Conservation (phyloP, 345 rosid species). For the Eucalyptus pauciflora region DNA sequence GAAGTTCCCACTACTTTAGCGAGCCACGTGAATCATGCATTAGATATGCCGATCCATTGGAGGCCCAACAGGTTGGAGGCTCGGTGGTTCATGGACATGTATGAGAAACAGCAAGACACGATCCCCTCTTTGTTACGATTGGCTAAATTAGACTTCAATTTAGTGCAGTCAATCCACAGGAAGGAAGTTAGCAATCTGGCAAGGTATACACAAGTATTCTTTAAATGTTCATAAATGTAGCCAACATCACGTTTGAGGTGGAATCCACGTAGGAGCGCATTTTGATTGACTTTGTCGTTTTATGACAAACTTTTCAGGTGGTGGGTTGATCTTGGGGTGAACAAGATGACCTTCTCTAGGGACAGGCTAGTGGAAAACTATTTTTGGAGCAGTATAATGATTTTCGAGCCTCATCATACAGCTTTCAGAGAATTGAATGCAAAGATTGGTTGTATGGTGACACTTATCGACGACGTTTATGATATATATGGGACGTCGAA, state of each 20-base stretch:
- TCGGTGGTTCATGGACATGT: background rate
- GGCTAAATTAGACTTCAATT: too few relatives aligned
- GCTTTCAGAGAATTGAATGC: background rate
- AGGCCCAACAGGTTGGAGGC: conserved; percentile 1
- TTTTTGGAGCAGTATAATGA: background rate
- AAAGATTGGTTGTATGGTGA: background rate
- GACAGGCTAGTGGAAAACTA: background rate
- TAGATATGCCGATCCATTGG: conserved; percentile 2
- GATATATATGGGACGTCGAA: background rate
- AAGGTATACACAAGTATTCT: background rate
- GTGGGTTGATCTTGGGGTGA: background rate
- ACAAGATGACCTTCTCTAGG: background rate
- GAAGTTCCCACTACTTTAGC: background rate
- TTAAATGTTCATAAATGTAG: too few relatives aligned
- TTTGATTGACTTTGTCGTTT: background rate
- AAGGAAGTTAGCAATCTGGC: background rate
- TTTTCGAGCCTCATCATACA: background rate
- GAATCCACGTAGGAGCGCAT: background rate
- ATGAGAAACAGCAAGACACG: too few relatives aligned
- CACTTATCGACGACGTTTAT: background rate
- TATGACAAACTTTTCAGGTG: background rate
- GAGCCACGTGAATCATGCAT: background rate
- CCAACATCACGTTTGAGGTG: too few relatives aligned
- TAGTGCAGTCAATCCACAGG: background rate
- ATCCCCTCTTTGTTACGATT: too few relatives aligned